A percentile compares a stretch with the other conserved stretches of the same genome.
Conservation (phyloP, 1,139 yeast genomes). For the Diutina sp. region DNA sequence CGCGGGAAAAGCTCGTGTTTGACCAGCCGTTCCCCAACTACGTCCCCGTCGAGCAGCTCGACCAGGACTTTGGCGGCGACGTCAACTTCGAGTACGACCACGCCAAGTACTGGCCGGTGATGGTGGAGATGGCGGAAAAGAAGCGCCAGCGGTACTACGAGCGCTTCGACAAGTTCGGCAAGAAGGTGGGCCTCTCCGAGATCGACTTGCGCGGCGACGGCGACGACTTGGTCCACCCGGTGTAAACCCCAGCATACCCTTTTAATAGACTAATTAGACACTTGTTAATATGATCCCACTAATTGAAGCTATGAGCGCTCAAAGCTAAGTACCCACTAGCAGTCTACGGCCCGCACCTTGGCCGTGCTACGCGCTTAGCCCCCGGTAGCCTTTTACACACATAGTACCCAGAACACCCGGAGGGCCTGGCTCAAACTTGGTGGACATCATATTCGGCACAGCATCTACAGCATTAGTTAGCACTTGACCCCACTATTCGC, state of each 20-base stretch:
- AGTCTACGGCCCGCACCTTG: too few relatives aligned
- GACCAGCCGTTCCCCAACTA: constrained; percentile 79
- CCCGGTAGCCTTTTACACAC: too few relatives aligned
- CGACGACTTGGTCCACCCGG: constrained; percentile 25
- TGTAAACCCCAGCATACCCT: background rate
- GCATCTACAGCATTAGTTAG: too few relatives aligned
- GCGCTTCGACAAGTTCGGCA: constrained; percentile 58
- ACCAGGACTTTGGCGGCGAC: constrained; percentile 70
- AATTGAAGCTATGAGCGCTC: too few relatives aligned
- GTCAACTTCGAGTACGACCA: constrained; percentile 78
- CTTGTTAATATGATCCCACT: background rate
- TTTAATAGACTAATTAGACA: background rate
- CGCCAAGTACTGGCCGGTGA: constrained; percentile 65
- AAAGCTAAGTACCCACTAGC: too few relatives aligned
- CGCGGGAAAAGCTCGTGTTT: constrained; percentile 82
- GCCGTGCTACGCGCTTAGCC: too few relatives aligned
- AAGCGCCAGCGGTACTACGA: constrained; percentile 44
- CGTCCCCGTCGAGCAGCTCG: constrained; percentile 73
- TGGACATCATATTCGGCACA: too few relatives aligned
- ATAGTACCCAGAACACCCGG: too few relatives aligned
- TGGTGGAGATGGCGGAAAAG: constrained; percentile 43
- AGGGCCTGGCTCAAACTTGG: too few relatives aligned
- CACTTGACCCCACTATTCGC: too few relatives aligned
- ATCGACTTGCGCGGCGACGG: constrained; percentile 54
- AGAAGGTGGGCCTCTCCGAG: constrained; percentile 70